Evolutionary conservation across 2,329 filamentous ascomycete genomes (phyloP).

Genomic region (Fusarium dlaminii): DNA sequence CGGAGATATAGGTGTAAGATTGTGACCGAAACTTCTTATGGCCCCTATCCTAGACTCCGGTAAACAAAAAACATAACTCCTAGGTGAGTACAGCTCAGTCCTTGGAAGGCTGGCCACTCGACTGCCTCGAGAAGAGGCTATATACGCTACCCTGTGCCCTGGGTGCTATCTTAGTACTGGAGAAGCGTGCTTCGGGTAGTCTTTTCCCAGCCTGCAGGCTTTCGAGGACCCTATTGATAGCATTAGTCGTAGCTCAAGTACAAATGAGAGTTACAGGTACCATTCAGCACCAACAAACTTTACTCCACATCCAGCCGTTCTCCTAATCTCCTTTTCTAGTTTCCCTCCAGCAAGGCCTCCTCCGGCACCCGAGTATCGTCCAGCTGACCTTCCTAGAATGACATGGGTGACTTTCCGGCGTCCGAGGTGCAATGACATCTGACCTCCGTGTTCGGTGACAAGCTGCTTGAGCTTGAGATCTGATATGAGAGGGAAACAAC

Average conservation of each 20-base stretch:
- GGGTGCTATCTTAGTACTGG: conserved; percentile 68
- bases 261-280: conserved; percentile 51
- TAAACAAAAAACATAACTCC: not conserved
- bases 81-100: not conserved
- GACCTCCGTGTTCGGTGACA: conserved; percentile 77
- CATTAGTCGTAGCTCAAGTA: not conserved
- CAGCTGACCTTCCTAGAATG: conserved; percentile 73
- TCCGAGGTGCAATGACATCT: conserved; percentile 74
- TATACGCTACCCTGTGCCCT: conserved; percentile 73
- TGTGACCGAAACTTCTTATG: not conserved
- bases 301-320: conserved; percentile 72
- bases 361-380: conserved; percentile 63
- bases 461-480: conserved; percentile 87
- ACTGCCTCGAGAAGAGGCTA: conserved; percentile 51
- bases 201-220: conserved; percentile 80
- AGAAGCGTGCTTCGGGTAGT: conserved; percentile 78
- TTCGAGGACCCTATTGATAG: conserved; percentile 74
- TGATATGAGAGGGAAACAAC: conserved; percentile 81
- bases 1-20: not conserved
- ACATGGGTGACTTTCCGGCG: conserved; percentile 85
- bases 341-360: conserved; percentile 82
- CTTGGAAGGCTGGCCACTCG: conserved; percentile 5
- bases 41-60: not conserved
- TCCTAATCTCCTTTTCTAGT: conserved; percentile 80
- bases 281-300: conserved; percentile 86